Conservation (phyloP, 163 green algal genomes). For the Botryococcus braunii region DNA sequence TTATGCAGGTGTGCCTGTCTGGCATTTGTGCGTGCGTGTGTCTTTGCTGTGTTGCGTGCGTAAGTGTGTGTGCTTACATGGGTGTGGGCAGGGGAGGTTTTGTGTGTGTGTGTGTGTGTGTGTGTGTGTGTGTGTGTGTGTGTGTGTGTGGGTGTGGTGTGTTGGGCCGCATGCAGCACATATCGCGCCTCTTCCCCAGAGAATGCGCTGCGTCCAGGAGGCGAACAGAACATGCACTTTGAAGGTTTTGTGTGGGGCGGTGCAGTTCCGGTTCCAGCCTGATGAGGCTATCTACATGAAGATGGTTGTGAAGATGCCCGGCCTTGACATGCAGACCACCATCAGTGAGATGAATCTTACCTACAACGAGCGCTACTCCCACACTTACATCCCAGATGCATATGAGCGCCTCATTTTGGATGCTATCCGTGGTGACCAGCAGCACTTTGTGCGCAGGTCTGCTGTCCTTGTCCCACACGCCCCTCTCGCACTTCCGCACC, state of each 20-base stretch:
- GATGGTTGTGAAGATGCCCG: slow-evolving; percentile 82
- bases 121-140: too few relatives aligned
- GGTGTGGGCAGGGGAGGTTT: too few relatives aligned
- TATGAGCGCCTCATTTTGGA: slow-evolving; percentile 98
- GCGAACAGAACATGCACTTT: too few relatives aligned
- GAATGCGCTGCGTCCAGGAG: too few relatives aligned
- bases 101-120: too few relatives aligned
- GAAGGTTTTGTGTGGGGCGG: too few relatives aligned
- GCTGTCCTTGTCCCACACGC: background rate
- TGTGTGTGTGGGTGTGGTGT: too few relatives aligned
- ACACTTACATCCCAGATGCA: slow-evolving; percentile 84
- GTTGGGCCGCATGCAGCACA: too few relatives aligned
- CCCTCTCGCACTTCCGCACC: too few relatives aligned
- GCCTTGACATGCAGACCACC: slow-evolving; percentile 69
- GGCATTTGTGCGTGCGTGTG: background rate
- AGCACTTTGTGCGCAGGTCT: slow-evolving; percentile 82
- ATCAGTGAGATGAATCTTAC: slow-evolving; percentile 87
- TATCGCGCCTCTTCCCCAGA: too few relatives aligned
- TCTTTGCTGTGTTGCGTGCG: too few relatives aligned
- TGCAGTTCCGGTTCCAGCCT: slow-evolving; percentile 58
- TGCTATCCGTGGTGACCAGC: slow-evolving; percentile 77
- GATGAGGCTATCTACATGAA: slow-evolving; percentile 95
- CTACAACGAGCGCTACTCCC: slow-evolving; percentile 65
- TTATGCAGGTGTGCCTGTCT: background rate
- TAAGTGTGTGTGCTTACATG: too few relatives aligned